Base-by-base conservation (phyloP, 2,329 filamentous ascomycete genomes). In the Graphilbum ipis-grandicollis region DNA sequence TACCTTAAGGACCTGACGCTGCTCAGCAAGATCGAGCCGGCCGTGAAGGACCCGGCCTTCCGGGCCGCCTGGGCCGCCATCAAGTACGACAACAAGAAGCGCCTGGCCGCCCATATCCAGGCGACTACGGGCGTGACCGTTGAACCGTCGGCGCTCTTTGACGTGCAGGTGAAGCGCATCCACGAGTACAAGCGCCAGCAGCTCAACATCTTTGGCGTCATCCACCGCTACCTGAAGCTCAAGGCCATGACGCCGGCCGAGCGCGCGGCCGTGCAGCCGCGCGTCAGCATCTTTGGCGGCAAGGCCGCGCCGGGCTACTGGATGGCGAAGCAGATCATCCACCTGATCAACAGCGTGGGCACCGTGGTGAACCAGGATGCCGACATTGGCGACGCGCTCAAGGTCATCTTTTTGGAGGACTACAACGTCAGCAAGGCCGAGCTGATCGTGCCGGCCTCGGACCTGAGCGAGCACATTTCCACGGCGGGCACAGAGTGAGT, bases 371-470 rank as follows among this genome's bases (percentile, higher is more conserved):
- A 98, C 64, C 81, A 82, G 30, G 90, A 98, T 50, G 66, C 74
- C 31, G 90, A 96, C 25, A 77, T 96, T 52, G 88, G 88, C 23
- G 88, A 96, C 52, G 66, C 93, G 22, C 70, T 98, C 52, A 98
- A 98, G 68, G 90, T 98, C 37, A 76, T 98, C 52, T 98, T 94
- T 66, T 60, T 98, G 37, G 84, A 92, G 53, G 90, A 98, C 59
- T 98, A 98, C 71, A 98, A 98, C 47, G 90, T 98, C 52, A 93
- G 85, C 72, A 98, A 98, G 66, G 90, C 90, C 3, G 90, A 98
- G 61, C 86, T 96, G 51, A 94, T 98, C 50, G 73, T 74, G 45
- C 90, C 90, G 12, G 90, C 90, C 12, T 93, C 84, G 17, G 90
- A 98, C 50, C 78, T 98, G 50, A 93, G 85, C 58, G 90, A 98